phyloP scores from a whole-genome alignment of 2,329 filamentous ascomycete species.

The Fusarium musae region DNA sequence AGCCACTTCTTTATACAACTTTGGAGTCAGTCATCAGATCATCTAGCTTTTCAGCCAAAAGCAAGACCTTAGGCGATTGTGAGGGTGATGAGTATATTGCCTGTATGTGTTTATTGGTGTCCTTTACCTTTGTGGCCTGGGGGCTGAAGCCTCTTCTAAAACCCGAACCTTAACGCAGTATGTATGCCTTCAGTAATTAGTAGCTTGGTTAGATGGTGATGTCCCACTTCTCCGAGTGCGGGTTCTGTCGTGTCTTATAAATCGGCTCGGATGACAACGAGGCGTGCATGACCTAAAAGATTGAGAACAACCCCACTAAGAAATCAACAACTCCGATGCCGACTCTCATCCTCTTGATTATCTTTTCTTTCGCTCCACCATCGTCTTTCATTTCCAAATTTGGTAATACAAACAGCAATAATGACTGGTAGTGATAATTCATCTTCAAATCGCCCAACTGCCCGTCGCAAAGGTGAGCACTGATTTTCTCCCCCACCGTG shows the following conservation, averaged over 20 bases:
- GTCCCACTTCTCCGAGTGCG: background rate
- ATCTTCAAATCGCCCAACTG: slow-evolving; percentile 22
- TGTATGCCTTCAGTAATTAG: background rate
- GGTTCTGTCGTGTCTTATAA: background rate
- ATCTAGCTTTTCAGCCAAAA: too few relatives aligned
- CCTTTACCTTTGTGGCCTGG: too few relatives aligned
- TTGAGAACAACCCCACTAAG: background rate
- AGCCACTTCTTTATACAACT: too few relatives aligned
- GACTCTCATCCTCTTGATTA: background rate
- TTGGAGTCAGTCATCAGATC: too few relatives aligned
- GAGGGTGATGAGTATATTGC: too few relatives aligned
- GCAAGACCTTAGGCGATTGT: too few relatives aligned
- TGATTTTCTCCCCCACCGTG: rapidly evolving
- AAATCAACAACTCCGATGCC: background rate
- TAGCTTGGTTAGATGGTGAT: too few relatives aligned
- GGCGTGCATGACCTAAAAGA: background rate
- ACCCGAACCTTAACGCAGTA: too few relatives aligned
- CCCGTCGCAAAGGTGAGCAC: slow-evolving; percentile 33
- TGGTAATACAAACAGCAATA: slow-evolving; percentile 15
- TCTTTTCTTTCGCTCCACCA: background rate
- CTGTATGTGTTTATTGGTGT: too few relatives aligned
- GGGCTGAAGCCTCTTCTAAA: too few relatives aligned
- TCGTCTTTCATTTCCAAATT: background rate
- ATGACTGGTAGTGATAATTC: slow-evolving; percentile 11
- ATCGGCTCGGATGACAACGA: background rate